Percentiles rank a stretch among this genome's conserved stretches.
Conservation (phyloP, 192 early-diverging fungal genomes). For the Thoreauomyces humboldtii region DNA sequence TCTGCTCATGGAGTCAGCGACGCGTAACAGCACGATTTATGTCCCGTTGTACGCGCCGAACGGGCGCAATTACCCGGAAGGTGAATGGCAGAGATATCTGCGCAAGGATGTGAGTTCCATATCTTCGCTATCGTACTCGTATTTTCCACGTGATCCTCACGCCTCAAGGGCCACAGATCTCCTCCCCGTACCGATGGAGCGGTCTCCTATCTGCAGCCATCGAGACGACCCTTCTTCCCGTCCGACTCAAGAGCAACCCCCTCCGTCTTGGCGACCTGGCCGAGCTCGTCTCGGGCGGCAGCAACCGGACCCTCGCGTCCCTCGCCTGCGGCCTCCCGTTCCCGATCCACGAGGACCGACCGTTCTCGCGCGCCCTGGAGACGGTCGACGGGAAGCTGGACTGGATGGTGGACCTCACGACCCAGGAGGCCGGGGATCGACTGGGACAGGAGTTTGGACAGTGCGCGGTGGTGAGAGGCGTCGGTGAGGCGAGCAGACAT, state of each 20-base stretch:
- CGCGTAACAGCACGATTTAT: conserved; percentile 32
- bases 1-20: conserved; percentile 20
- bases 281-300: conserved; percentile 12
- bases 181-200: conserved; percentile 25
- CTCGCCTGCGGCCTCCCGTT: conserved; percentile 18
- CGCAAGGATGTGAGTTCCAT: conserved; percentile 21
- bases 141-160: too few species aligned
- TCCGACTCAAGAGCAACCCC: conserved; percentile 11
- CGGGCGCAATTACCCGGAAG: background rate
- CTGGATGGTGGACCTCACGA: conserved; percentile 29
- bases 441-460: conserved; percentile 11
- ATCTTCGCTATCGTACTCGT: background rate
- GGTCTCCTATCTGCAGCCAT: conserved; percentile 24
- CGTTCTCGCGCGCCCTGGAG: background rate
- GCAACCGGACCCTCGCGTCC: background rate
- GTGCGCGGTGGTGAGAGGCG: background rate
- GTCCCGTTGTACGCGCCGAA: conserved; percentile 32
- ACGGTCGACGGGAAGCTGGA: background rate
- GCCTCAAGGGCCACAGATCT: background rate
- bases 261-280: conserved; percentile 10
- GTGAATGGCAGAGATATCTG: conserved; percentile 16
- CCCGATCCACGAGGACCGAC: background rate
- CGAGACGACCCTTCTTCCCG: conserved; percentile 28
- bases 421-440: too few species aligned
- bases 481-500: background rate